A percentile compares a stretch with the other conserved stretches of the same genome.
These are phyloP conservation scores for Beta lomatogona DNA, from an alignment of 179 eudicot species.

Conservation along the genomic window DNA sequence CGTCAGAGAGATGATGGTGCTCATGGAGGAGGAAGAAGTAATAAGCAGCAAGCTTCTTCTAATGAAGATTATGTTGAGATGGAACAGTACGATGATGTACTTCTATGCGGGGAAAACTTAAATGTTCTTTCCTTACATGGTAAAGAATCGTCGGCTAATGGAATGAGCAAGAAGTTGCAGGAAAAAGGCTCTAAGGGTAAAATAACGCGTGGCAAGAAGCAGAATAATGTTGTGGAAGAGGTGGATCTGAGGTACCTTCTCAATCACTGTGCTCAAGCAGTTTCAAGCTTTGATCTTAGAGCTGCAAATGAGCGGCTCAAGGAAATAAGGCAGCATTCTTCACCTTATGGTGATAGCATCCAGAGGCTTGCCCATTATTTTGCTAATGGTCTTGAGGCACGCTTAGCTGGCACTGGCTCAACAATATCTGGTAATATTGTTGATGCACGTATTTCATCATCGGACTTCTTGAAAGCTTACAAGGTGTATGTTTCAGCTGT, in stretches of 20 bases:
- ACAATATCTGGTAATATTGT: slow-evolving; percentile 38
- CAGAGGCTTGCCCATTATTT: slow-evolving; percentile 67
- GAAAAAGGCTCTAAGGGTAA: slow-evolving; percentile 32
- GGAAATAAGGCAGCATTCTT: slow-evolving; percentile 57
- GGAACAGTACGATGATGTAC: slow-evolving; percentile 50
- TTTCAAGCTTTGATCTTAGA: slow-evolving; percentile 48
- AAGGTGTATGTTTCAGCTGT: slow-evolving; percentile 49
- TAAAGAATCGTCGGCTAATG: not conserved
- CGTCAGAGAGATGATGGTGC: slow-evolving; percentile 40
- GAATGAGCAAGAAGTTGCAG: slow-evolving; percentile 16
- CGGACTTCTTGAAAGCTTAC: slow-evolving; percentile 57
- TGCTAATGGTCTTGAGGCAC: slow-evolving; percentile 79
- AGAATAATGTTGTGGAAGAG: slow-evolving; percentile 38
- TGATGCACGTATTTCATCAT: slow-evolving; percentile 41
- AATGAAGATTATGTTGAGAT: slow-evolving; percentile 48
- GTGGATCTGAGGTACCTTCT: slow-evolving; percentile 64
- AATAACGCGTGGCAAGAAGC: slow-evolving; percentile 39
- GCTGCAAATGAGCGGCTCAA: slow-evolving; percentile 49
- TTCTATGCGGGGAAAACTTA: slow-evolving; percentile 35
- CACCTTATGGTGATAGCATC: slow-evolving; percentile 57
- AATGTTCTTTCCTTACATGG: not conserved
- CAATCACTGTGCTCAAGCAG: slow-evolving; percentile 64
- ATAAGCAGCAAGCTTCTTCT: slow-evolving; percentile 53
- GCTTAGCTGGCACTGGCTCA: slow-evolving; percentile 60
- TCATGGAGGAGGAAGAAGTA: slow-evolving; percentile 46